Base-by-base conservation (phyloP, 2,329 filamentous ascomycete genomes). In the Pseudogymnoascus sp. region DNA sequence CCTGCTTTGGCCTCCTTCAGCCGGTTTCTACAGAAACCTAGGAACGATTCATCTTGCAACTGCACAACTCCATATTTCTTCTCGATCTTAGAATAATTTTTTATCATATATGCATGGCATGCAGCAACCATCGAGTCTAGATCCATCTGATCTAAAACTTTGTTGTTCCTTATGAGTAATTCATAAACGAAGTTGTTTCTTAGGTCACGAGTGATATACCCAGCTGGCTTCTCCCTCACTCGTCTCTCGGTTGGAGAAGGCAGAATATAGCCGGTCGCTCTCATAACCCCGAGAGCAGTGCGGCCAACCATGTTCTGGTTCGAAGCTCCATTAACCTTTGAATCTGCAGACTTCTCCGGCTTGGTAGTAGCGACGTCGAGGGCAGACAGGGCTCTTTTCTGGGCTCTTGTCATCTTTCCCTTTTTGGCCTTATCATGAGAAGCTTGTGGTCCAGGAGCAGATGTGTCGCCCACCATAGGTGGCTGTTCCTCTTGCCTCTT, bases 1-100 rank as follows among this genome's bases (percentile, higher is more conserved):
- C 50, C 50, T 56, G 50, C 50, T 33, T 56, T 56, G 10, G 50
- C 50, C 14, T 56, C 50, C n/a, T 56, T 56, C 26, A 56, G 50
- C 5, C 50, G 29, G 16, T 56, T 56, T 56, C 50, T 56, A 10
- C 29, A 56, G 29, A 56, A 56, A n/a, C 50, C 50, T n/a, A 33
- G 10, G 14, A 56, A 56, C 16, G 50, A 56, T 14, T 56, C 50
- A 14, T 56, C 50, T 13, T 56, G 33, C 50, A 56, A 29, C 29
- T 56, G 50, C 16, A 56, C 50, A 33, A 26, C 16, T 21, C 50
- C 50, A 33, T 56, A 33, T 56, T 56, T 56, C 50, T 56, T 56
- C 50, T 56, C 50, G 29, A 33, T 33, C 29, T 33, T 56, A 16
- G 50, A 56, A 21, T 56, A 56, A 14, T 56, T 6, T 16, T 33